phyloP scores from a whole-genome alignment of 1,139 yeast species.

The Geotrichum histeridarum region DNA sequence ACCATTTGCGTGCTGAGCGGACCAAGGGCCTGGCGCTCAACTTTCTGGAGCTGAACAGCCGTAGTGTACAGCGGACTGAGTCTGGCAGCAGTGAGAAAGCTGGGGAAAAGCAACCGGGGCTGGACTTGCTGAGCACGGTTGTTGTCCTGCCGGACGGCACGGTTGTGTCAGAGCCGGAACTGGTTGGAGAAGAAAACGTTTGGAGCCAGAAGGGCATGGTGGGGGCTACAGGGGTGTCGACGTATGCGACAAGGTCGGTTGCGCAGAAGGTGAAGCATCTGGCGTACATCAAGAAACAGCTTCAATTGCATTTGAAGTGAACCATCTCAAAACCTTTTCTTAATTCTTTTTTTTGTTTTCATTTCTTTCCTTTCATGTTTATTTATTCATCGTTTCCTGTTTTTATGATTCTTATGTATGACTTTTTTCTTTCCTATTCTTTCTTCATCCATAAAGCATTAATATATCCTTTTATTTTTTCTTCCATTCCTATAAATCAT shows the following conservation, averaged over 20 bases:
- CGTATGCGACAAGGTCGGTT: slow-evolving; percentile 8
- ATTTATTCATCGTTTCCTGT: background rate
- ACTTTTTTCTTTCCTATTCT: background rate
- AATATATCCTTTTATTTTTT: background rate
- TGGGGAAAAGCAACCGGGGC: slow-evolving; percentile 22
- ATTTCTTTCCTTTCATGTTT: background rate
- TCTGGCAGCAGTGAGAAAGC: background rate
- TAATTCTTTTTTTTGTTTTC: background rate
- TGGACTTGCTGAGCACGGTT: slow-evolving; percentile 19
- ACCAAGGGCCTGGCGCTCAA: slow-evolving; percentile 41
- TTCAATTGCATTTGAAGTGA: background rate
- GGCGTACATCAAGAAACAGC: slow-evolving; percentile 11
- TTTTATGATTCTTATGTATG: background rate
- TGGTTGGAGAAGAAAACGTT: slow-evolving; percentile 27
- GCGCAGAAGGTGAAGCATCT: slow-evolving; percentile 14
- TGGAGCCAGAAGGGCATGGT: slow-evolving; percentile 3
- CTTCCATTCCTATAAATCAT: too few relatives aligned
- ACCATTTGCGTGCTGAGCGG: slow-evolving; percentile 38
- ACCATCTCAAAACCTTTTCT: background rate
- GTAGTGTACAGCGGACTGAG: background rate
- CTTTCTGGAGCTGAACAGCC: background rate
- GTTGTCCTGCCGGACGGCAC: slow-evolving; percentile 24
- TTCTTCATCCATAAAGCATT: background rate
- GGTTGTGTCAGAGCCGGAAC: slow-evolving; percentile 31
- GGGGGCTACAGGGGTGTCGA: background rate